Base-by-base conservation (phyloP, 1,139 yeast species). In the Kodamaea sp. region DNA sequence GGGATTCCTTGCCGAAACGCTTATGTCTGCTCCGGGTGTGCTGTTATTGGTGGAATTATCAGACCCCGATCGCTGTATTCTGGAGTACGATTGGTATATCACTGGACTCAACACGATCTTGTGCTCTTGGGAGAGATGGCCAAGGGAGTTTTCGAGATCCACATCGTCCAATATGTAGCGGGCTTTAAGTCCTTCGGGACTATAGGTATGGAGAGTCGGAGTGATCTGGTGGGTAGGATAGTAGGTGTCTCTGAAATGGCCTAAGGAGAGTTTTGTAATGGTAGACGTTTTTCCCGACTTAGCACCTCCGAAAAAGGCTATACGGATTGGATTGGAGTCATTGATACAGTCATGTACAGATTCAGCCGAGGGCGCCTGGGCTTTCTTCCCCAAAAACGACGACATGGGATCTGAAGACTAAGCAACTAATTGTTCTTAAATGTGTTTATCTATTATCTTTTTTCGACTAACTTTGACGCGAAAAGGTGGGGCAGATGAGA, bases 161-260 rank as follows among this genome's bases (percentile, higher is more conserved):
- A 63, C 60, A 23, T 73, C 76, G 46, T 80, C 86, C 22, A 81
- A 50, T 1, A 80, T 48, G 0, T 71, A 55, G 16, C 75, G 56
- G 0, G 78, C 57, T n/a, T 53, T 41, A 4, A 43, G 47, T 6
- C 68, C 54, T 4, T 53, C 50, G 0, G 89, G 78, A 4, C 51
- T 53, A 47, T 67, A 83, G 15, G 75, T 75, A 46, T 80, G 70
- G 31, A 83, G 56, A 37, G 78, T 65, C 9, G 87, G 78, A 18
- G 66, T 63, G 57, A 65, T 73, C 52, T 59, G 72, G 19, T 62
- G 66, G 1, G 90, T 83, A 2, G 92, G 92, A 46, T 84, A 83
- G 53, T 84, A 80, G 4, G 79, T 76, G 28, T 73, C 80, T 21
- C 69, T 61, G 24, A 73, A 70, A 29, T 69, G 64, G 11, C 76